Evolutionary conservation across 2,329 filamentous ascomycete species (phyloP).

Genomic region (Epichloe sibirici): DNA sequence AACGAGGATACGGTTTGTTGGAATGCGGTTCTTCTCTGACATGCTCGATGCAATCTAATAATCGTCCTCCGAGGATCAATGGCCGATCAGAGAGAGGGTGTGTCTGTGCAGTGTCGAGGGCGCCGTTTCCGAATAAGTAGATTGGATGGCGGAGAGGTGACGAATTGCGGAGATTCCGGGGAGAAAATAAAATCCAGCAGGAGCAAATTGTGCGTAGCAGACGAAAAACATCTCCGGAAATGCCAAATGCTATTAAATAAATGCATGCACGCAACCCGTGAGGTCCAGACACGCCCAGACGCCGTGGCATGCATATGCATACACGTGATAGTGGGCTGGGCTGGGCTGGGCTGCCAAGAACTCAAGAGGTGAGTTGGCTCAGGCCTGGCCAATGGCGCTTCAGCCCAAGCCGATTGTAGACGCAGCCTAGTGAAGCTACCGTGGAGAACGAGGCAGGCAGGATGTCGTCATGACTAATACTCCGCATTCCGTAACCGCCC

Average conservation of each 20-base stretch:
- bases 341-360: too few species aligned
- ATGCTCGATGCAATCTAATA: neutral
- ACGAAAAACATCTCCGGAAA: neutral
- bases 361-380: too few species aligned
- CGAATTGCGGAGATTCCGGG: too few species aligned
- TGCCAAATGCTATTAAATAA: neutral
- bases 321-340: neutral
- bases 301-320: neutral
- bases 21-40: neutral
- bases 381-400: neutral
- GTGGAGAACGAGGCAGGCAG: too few species aligned
- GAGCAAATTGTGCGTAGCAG: too few species aligned
- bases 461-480: too few species aligned
- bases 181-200: too few species aligned
- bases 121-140: neutral
- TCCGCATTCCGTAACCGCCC: too few species aligned
- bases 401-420: neutral
- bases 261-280: neutral
- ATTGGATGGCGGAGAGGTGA: neutral
- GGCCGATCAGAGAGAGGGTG: neutral
- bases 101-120: neutral
- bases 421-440: neutral
- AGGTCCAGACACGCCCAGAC: neutral
- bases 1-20: too few species aligned
- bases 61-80: too few species aligned